Conservation (phyloP, 139 green algal genomes). For the Chlamydomonas eustigma region DNA sequence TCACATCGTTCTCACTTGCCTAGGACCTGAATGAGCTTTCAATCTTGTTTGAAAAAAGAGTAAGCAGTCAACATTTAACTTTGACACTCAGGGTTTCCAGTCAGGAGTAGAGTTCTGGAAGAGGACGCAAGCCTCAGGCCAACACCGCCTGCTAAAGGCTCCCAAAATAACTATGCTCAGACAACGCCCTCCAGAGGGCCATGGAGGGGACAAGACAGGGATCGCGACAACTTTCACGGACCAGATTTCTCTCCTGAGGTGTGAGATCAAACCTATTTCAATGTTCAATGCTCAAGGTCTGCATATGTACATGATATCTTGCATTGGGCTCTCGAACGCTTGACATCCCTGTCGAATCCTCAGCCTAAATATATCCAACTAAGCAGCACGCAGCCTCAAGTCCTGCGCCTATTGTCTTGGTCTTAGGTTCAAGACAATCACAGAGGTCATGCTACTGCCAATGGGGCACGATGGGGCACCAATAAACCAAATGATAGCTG, state of each 20-base stretch:
- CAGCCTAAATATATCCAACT: no score
- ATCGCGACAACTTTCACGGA: not conserved
- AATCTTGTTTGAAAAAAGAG: not conserved
- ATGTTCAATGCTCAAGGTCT: not conserved
- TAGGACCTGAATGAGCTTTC: not conserved
- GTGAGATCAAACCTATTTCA: not conserved
- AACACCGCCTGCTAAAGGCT: not conserved
- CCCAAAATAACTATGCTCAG: not conserved
- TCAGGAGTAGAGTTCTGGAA: not conserved
- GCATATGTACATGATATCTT: not conserved
- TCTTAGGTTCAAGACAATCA: not conserved
- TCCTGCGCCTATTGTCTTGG: not conserved
- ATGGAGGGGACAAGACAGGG: not conserved
- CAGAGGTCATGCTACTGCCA: not conserved
- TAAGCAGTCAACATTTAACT: not conserved
- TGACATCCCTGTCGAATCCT: not conserved
- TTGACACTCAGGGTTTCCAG: not conserved
- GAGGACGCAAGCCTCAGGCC: not conserved
- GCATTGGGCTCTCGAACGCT: not conserved
- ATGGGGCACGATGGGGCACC: not conserved
- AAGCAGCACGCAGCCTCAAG: no score
- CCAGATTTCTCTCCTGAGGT: not conserved
- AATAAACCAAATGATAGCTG: not conserved
- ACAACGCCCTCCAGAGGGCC: not conserved
- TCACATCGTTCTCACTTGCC: not conserved